Base-by-base conservation (phyloP, 2,329 filamentous ascomycete genomes). In the Nigrospora osmanthi region DNA sequence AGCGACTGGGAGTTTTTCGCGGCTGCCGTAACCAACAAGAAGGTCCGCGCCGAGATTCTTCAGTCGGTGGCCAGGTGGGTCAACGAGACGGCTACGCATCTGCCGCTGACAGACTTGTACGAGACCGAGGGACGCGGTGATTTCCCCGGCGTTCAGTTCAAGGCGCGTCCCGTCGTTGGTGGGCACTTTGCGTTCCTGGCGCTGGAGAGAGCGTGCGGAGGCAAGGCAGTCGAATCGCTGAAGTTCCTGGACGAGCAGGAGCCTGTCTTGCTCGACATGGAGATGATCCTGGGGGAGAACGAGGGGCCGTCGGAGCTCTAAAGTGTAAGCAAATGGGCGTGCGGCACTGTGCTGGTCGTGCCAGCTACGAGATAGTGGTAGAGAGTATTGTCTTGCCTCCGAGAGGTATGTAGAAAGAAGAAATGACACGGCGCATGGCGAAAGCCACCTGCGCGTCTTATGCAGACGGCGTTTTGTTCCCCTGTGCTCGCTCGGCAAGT, bases 1-100 rank as follows among this genome's bases (percentile, higher is more conserved):
- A 89, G 84, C 30, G 89, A 95, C 65, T 95, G 89, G 89, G 84
- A 93, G 55, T 89, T 94, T 61, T 90, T 93, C 62, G 86, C 87
- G 0, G 88, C 89, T 39, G 86, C 88, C 2, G 84, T 94, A 6
- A 79, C 87, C 4, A 81, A 80, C 53, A 76, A 78, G 59, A 67
- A 73, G 47, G 85, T 85, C 2, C 76, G 88, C 44, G 72, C 75
- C 3, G 79, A 85, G 59, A 89, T 94, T 42, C 67, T 93, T 33
- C 75, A 87, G 48, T 77, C 80, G 15, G 83, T 93, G 35, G 86
- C 87, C 1, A 70, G 69, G 45, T 95, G 89, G 89, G 72, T 95
- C 47, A 94, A 93, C 57, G 87, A 94, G 65, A 94, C 88, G 1
- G 71, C 65, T 15, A 90, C 81, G 10, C 72, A 91, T 63, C 73